Base-by-base conservation (phyloP, 345 rosid genomes). In the Draba incana region DNA sequence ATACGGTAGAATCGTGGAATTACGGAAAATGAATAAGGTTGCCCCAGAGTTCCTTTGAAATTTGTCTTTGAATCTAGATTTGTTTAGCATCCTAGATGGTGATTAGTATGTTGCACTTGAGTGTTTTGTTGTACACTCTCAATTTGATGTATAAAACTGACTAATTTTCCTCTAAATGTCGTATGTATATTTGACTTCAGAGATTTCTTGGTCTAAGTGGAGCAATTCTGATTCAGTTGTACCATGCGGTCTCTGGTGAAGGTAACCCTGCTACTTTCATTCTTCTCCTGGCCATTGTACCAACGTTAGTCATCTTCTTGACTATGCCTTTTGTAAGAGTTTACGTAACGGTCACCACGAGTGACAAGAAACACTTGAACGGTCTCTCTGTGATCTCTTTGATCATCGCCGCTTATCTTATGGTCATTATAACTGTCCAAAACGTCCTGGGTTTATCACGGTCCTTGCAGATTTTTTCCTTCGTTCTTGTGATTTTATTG, bases 161-260 rank as follows among this genome's bases (percentile, higher is more conserved):
- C 24, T 59, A 33, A 59, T 12, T 27, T 37, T 44, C 10, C 25
- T 42, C 15, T 30, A 6, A 28, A 61, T 30, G 15, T 54, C 7
- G 35, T 69, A 25, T 41, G 10, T n/a, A 31, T 35, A 7, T 23
- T 33, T 35, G 37, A 24, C 45, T 51, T 57, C 85, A 93, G 98
- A 94, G 97, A 0, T 93, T 84, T 83, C 82, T 90, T n/a, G 97
- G 98, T 55, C 79, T 93, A 70, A 84, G 98, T 69, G 94, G 97
- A 57, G 98, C 94, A 30, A 80, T 87, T 9, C 70, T 93, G 28
- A 88, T 93, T 69, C 92, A 86, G 72, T 50, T 83, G 31, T 90
- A 90, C 51, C 74, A 83, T 3, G 81, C 90, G 0, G 48, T 83
- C 20, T 83, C 67, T 39, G 65, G 59, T 1, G 77, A 83, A 70